Evolutionary conservation across 176 grass and related monocot genomes (phyloP), one percentile per base, ranked within the genome.

Genomic region (Bolboschoenus planiculmis): DNA sequence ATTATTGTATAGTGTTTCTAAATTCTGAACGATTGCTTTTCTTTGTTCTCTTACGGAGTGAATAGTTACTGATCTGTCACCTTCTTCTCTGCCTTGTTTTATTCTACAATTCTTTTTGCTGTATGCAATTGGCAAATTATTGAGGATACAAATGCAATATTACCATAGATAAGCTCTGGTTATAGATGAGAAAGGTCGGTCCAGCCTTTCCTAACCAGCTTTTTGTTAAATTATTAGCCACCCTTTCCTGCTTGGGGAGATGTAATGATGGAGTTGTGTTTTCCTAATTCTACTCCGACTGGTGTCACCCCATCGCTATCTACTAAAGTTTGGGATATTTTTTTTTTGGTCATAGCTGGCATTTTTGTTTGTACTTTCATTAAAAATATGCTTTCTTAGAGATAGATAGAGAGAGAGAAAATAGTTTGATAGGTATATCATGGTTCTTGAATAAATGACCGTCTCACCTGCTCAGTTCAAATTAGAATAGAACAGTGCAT

Each of bases 361-460:
- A 64, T 65, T 66, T 80, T 61, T 56, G 31, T 82, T 23, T 82
- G 80, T 82, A 63, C 58, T 82, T 62, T 29, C 60, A 65, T 82
- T 63, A 48, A 46, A 63, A 30, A 31, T 33, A 48, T 77, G 4
- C 2, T 63, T 44, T 65, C n/a, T 20, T 15, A 18, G 46, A 77
- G 43, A 77, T n/a, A 77, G 3, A 2, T 4, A 48, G 40, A 31
- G 72, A 33, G 46, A n/a, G n/a, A n/a, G n/a, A n/a, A n/a, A n/a
- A n/a, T 34, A 77, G 72, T 77, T 33, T 77, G 27, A 53, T 77
- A 33, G 44, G 4, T 53, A 53, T 53, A 10, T 31, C n/a, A 1
- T 29, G 46, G 46, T 77, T 31, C 24, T 74, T 77, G 44, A 77
- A 77, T 33, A 46, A 77, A 77, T 53, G 11, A 20, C 11, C 10